Percentiles rank a stretch among this genome's conserved stretches.
phyloP scores from a whole-genome alignment of 441 rosid species.

The Bocquillonia castaneifolia region DNA sequence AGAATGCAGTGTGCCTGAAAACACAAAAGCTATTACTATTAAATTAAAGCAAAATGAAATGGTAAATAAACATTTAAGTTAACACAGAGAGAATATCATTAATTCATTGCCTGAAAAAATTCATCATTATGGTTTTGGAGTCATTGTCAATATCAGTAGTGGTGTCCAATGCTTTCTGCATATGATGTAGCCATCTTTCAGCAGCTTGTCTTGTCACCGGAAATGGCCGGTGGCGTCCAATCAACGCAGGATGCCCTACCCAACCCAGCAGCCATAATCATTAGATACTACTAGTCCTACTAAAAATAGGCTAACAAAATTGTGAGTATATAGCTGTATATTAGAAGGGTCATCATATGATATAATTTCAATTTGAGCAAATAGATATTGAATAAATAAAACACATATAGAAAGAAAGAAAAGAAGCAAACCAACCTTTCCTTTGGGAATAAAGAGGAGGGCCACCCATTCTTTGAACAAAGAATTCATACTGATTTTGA shows the following conservation, averaged over 20 bases:
- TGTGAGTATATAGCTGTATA: too few species aligned
- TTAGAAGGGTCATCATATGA: too few species aligned
- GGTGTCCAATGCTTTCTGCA: conserved; percentile 70
- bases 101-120: conserved; percentile 63
- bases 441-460: conserved; percentile 82
- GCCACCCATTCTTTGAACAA: conserved; percentile 92
- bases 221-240: conserved; percentile 82
- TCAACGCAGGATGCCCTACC: conserved; percentile 85
- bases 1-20: conserved; percentile 88
- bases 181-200: conserved; percentile 83
- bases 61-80: not conserved
- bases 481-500: conserved; percentile 86
- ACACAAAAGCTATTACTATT: not conserved
- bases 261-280: too few species aligned
- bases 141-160: conserved; percentile 63
- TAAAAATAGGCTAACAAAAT: too few species aligned
- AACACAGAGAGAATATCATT: too few species aligned
- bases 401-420: not conserved
- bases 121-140: conserved; percentile 75
- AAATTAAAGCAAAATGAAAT: not conserved
- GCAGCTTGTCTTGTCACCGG: conserved; percentile 87
- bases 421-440: conserved; percentile 69
- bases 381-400: too few species aligned
- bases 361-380: too few species aligned
- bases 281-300: too few species aligned